Evolutionary conservation across 2,329 filamentous ascomycete species (phyloP).

Genomic region (Myriosclerotinia duriaeana): DNA sequence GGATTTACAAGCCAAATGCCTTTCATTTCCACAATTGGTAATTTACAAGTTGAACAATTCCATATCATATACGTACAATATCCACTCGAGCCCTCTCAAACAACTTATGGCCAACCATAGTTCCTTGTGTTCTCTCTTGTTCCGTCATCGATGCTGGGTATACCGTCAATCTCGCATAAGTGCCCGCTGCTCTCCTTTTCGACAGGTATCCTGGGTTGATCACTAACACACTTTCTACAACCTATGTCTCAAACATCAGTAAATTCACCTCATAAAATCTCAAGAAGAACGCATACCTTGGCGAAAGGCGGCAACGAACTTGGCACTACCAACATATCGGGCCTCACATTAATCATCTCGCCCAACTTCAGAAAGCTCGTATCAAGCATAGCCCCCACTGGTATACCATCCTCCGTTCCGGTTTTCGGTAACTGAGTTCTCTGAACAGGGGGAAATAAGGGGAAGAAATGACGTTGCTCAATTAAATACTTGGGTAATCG

Average conservation of each 20-base stretch:
- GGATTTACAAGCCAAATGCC: neutral
- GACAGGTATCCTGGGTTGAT: conserved; percentile 89
- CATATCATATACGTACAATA: conserved; percentile 68
- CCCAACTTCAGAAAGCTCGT: conserved; percentile 81
- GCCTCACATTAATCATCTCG: conserved; percentile 83
- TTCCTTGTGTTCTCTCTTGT: conserved; percentile 55
- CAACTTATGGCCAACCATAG: conserved; percentile 69
- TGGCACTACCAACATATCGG: conserved; percentile 81
- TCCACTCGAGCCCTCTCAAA: conserved; percentile 85
- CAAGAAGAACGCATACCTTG: conserved; percentile 60
- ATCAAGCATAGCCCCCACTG: conserved; percentile 77
- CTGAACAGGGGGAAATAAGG: conserved; percentile 78
- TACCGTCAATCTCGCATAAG: conserved; percentile 77
- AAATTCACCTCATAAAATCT: neutral
- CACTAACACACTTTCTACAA: conserved; percentile 83
- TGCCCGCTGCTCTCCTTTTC: conserved; percentile 80
- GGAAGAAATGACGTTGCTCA: conserved; percentile 88
- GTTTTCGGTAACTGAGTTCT: conserved; percentile 66
- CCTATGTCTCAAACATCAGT: conserved; percentile 50
- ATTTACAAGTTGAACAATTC: neutral
- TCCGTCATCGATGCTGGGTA: conserved; percentile 62
- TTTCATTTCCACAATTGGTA: neutral
- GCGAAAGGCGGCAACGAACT: conserved; percentile 83
- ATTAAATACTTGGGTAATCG: conserved; percentile 76
- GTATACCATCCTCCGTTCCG: conserved; percentile 57